Conservation (phyloP, 306 rosid genomes). For the Cicer cuneatum region DNA sequence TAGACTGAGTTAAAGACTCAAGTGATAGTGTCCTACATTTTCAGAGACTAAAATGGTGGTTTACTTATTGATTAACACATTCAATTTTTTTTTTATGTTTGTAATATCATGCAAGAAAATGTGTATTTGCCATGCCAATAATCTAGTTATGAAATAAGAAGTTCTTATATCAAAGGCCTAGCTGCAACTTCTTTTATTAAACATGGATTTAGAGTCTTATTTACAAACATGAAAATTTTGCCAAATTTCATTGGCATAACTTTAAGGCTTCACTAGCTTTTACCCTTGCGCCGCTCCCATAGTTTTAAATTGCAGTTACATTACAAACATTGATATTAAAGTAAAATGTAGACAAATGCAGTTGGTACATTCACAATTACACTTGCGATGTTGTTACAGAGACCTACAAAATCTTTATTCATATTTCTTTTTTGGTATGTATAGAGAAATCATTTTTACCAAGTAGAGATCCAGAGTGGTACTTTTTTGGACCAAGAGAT, state of each 20-base stretch:
- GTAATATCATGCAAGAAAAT: constrained; percentile 22
- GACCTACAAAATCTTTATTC: background rate
- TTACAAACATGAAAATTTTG: background rate
- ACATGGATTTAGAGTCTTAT: background rate
- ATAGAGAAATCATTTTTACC: constrained; percentile 93
- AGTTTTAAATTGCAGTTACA: background rate
- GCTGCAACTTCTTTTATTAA: background rate
- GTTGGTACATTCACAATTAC: background rate
- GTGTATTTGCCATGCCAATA: background rate
- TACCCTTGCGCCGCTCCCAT: background rate
- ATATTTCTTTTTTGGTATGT: background rate
- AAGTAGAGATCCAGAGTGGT: constrained; percentile 99
- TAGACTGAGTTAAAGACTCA: too few relatives aligned
- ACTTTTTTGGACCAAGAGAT: constrained; percentile 94
- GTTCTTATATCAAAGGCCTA: background rate
- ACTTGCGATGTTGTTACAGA: background rate
- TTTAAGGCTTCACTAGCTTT: background rate
- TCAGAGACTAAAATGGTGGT: too few relatives aligned
- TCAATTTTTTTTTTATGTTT: background rate
- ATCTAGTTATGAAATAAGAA: constrained; percentile 28
- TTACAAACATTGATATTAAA: background rate
- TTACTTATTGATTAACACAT: too few relatives aligned
- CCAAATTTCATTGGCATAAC: background rate
- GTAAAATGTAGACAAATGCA: background rate
- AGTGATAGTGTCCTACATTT: too few relatives aligned